Evolutionary conservation across 139 green algal species (phyloP), one percentile per base, ranked within the genome.

Genomic region (Diplosphaera chodatii): DNA sequence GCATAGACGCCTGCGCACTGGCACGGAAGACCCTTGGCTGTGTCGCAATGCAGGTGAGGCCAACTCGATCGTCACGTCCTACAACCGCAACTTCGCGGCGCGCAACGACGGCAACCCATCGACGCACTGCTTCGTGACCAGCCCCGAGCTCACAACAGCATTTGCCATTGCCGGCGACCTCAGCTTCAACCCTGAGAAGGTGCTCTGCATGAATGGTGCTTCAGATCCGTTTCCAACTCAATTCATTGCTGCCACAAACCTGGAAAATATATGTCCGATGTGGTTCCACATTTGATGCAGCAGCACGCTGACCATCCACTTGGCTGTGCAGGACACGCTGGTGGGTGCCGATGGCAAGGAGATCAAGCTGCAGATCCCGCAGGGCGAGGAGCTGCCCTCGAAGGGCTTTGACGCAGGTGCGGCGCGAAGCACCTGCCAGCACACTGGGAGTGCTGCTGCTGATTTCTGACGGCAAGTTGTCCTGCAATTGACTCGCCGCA

Each of bases 11-110:
- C n/a, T n/a, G n/a, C n/a, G n/a, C n/a, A n/a, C n/a, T n/a, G n/a
- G n/a, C n/a, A n/a, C n/a, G n/a, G n/a, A n/a, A n/a, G n/a, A n/a
- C n/a, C n/a, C n/a, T n/a, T n/a, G n/a, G n/a, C n/a, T n/a, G n/a
- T n/a, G n/a, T n/a, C n/a, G n/a, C 6, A n/a, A 1, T 80, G 71
- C 70, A 80, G 88, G 91, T 66, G 87, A 92, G 78, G 75, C 87
- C 68, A 97, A 97, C 88, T 92, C 84, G 41, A 97, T 97, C 79
- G 86, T 97, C 72, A 94, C 89, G 27, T 95, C 87, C 32, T 97
- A 93, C 90, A 97, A 97, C 89, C 77, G 91, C 67, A 97, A 97
- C 84, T 97, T 97, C 87, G 91, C 90, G 0, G 90, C 89, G 5
- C 88, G 92, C 75, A 97, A 97, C 72, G 92, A 97, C 76, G 91